phyloP scores from a whole-genome alignment of 176 grass and related monocot genomes.

The Lolium perenne region DNA sequence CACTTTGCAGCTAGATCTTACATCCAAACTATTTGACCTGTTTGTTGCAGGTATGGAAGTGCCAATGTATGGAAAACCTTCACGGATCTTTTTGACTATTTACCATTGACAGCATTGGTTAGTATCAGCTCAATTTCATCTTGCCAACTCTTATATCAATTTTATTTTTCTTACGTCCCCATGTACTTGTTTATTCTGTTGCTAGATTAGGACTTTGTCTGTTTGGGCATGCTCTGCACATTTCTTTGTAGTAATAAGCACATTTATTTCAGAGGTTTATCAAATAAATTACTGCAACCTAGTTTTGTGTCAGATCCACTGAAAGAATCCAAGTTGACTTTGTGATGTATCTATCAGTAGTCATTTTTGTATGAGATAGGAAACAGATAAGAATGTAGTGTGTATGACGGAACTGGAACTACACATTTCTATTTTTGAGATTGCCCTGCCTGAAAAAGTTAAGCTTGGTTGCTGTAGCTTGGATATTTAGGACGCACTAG shows the following conservation, averaged over 20 bases:
- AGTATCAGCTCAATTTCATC: slow-evolving; percentile 33
- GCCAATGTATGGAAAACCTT: slow-evolving; percentile 79
- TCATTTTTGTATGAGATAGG: background rate
- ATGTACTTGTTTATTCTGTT: background rate
- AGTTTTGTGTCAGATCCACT: background rate
- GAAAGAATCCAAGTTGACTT: background rate
- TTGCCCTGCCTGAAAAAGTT: background rate
- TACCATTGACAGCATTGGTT: slow-evolving; percentile 65
- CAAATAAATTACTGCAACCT: background rate
- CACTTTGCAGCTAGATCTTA: slow-evolving; percentile 1
- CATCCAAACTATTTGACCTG: slow-evolving; percentile 19
- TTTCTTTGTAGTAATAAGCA: background rate
- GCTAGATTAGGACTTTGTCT: background rate
- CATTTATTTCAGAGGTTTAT: background rate
- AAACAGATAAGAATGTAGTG: background rate
- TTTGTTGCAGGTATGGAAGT: slow-evolving; percentile 64
- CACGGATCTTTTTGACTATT: slow-evolving; percentile 77
- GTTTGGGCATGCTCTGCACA: background rate
- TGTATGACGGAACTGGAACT: background rate
- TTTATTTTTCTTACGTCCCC: background rate
- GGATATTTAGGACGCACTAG: background rate
- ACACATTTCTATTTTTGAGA: background rate
- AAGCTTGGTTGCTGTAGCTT: background rate
- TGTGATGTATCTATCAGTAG: background rate
- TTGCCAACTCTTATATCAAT: background rate